Base-by-base conservation (phyloP, 257 asterid genomes). In the Jasminum sambac region DNA sequence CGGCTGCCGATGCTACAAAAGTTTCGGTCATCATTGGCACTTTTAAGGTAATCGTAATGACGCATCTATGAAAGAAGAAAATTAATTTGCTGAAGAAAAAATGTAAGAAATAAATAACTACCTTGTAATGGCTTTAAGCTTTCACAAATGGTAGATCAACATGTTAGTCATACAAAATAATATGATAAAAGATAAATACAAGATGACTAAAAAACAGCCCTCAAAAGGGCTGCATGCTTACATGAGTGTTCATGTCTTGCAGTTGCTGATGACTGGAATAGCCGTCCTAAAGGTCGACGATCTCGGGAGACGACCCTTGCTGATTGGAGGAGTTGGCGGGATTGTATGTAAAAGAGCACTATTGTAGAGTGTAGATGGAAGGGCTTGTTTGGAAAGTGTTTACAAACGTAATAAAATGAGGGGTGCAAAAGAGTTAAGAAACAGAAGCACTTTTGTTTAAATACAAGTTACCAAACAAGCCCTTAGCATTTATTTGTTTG, bases 221-320 rank as follows among this genome's bases (percentile, higher is more conserved):
- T 38, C 11, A 36, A 30, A 52, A 21, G 21, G 43, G 1, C 43
- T 14, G 34, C n/a, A 24, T 62, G 48, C 59, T 34, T 50, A 46
- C 19, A 21, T 4, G 0, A 55, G 14, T 7, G 4, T 57, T 60
- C 65, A 52, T 71, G 14, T 77, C 67, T 66, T 77, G 79, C 84
- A 94, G 99, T 82, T 92, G 16, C 75, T 94, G 65, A 88, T 94
- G 96, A 94, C 99, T 26, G 96, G 95, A 77, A 68, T 94, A 76
- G 96, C 99, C 73, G 97, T 94, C 76, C 86, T 94, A 68, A 94
- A 91, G 81, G 99, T 87, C 61, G 99, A 94, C 76, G 96, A 91
- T 74, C 91, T 94, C 68, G 99, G 99, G 66, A 88, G 99, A 79
- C 83, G 96, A 76, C 97, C 99, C 43, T 82, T 94, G 68, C 84